Conservation (phyloP, 495 filamentous ascomycete genomes). For the Astrocystis sublimbata region DNA sequence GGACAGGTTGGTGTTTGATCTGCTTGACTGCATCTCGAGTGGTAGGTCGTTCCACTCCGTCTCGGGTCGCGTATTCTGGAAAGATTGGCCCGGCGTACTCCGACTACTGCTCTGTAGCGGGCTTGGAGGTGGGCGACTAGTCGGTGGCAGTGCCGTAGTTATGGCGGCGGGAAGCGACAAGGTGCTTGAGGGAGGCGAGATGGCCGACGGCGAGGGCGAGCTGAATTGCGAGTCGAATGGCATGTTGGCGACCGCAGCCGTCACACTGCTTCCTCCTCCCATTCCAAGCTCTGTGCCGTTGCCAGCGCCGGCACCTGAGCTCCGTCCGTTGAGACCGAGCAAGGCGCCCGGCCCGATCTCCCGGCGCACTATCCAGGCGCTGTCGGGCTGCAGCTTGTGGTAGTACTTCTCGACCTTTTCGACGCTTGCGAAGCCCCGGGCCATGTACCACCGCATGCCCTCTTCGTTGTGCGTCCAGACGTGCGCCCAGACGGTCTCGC, state of each 20-base stretch:
- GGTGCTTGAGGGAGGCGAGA: not conserved
- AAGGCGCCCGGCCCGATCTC: constrained; percentile 27
- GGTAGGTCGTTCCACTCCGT: constrained; percentile 62
- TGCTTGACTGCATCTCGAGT: constrained; percentile 45
- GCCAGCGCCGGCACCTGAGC: not conserved
- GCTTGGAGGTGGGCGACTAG: not conserved
- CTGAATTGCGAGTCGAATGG: not conserved
- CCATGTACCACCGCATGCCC: constrained; percentile 80
- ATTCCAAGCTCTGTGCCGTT: not conserved
- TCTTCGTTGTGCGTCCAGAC: constrained; percentile 93
- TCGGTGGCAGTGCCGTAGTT: constrained; percentile 17
- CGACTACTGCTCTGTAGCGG: constrained; percentile 12
- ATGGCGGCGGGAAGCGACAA: constrained; percentile 10
- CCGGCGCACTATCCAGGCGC: constrained; percentile 71
- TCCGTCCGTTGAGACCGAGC: constrained; percentile 4
- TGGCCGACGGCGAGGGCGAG: not conserved
- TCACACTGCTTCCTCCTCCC: constrained; percentile 21
- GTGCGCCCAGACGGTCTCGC: constrained; percentile 69
- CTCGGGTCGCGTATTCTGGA: constrained; percentile 51
- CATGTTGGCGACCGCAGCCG: constrained; percentile 35
- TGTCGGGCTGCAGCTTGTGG: constrained; percentile 74
- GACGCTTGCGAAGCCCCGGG: constrained; percentile 69
- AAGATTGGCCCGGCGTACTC: constrained; percentile 42
- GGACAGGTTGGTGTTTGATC: not conserved
- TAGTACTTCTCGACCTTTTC: constrained; percentile 74